Evolutionary conservation across 495 filamentous ascomycete species (phyloP), one percentile per base, ranked within the genome.

Genomic region (Xylaria scruposa): DNA sequence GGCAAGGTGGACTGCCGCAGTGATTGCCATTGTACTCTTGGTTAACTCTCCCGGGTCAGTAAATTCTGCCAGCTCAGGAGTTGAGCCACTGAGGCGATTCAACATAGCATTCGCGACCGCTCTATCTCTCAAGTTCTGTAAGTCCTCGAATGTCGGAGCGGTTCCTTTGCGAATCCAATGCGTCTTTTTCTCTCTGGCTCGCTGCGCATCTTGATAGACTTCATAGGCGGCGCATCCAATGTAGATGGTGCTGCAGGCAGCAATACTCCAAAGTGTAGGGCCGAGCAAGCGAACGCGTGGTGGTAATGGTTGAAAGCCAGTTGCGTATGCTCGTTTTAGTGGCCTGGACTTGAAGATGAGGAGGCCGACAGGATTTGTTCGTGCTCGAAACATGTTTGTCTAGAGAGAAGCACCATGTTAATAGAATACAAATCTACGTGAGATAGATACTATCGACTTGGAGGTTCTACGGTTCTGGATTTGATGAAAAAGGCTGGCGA

Each of bases 191-290:
- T 40, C 61, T 61, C 65, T 71, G 47, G 65, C 72, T 42, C 70
- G 51, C 29, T 17, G 67, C 19, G 70, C 73, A 64, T 78, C 75
- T 31, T 62, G 74, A 15, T 65, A 66, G n/a, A 80, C 78, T 33
- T 80, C 76, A 24, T 74, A 75, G 26, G 77, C 68, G 31, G 78
- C 78, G 61, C 74, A 76, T 31, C 74, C 74, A 36, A 80, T 7
- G 42, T 77, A 79, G 60, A 81, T 78, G 70, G 72, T 62, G 42
- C 74, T 36, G n/a, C 70, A 70, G 12, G 72, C 68, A 0, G 68
- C 73, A 4, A 81, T 8, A 49, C 72, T 73, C 77, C 77, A 81
- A 4, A 79, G 44, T 13, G 70, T 60, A n/a, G 76, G 76, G 36
- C 70, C 53, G 0, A 81, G 63, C 38, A 79, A 36, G 31, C 74